Evolutionary conservation across 2,329 filamentous ascomycete genomes (phyloP), one percentile per base, ranked within the genome.

Genomic region (Colletotrichum sp.): DNA sequence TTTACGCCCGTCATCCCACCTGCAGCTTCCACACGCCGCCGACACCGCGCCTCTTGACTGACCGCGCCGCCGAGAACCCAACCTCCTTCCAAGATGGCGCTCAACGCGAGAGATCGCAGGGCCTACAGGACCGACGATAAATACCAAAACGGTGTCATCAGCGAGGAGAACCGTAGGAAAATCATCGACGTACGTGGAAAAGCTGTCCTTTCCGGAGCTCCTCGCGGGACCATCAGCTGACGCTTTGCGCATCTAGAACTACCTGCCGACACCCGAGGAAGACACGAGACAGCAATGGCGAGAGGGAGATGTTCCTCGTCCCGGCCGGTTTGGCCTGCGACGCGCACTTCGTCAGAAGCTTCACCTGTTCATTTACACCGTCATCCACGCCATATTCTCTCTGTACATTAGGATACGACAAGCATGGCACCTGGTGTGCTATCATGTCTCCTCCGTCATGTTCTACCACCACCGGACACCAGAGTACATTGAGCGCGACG

Each of bases 391-490:
- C 77, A 83, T 98, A 79, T 99, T 98, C 86, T 96, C 95, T 8
- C 87, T 99, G 78, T 98, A 97, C 84, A 93, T 98, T 79, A 94
- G 96, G 77, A 86, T 95, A 74, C 93, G 96, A 74, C 93, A 95
- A 82, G 92, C 92, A 71, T 97, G 95, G 86, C 94, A 96, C 83
- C 91, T 93, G 10, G 90, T 98, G 66, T 89, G 92, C 79, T 94
- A 97, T 83, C 93, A 95, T 75, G 87, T 96, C 78, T 91, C 95
- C 69, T 95, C 95, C 12, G 91, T 99, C 77, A 89, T 98, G 71
- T 96, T 96, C 84, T 97, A 99, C 87, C 98, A 99, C 86, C 97
- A 99, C 85, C 95, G 95, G 68, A 98, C 96, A 1, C 97, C 97
- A 9, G 95, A 98, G 83, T 92, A 98, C 82, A 98, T 99, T 79